These are phyloP conservation scores for Fusarium kyushuense DNA, from an alignment of 2,329 filamentous ascomycete species.

Conservation along the genomic window DNA sequence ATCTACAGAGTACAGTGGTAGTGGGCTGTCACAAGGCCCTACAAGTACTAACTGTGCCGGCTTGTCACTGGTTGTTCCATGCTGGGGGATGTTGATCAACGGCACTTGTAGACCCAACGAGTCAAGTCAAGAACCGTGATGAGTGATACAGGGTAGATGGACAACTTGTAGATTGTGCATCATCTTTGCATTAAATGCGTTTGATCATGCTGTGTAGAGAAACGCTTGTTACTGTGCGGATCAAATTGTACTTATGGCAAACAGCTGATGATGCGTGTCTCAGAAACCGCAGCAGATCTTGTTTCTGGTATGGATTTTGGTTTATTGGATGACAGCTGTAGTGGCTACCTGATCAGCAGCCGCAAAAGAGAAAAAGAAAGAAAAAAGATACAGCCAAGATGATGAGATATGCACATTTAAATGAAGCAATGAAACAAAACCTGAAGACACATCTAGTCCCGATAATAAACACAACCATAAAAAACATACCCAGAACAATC, in stretches of 20 bases:
- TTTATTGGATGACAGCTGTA: not conserved
- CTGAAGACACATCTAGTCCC: not conserved
- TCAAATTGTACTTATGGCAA: slow-evolving; percentile 2
- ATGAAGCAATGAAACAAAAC: not conserved
- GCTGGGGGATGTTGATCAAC: slow-evolving; percentile 8
- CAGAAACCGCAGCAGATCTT: slow-evolving; percentile 24
- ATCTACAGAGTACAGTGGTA: not conserved
- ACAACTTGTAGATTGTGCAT: slow-evolving; percentile 1
- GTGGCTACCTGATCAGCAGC: not conserved
- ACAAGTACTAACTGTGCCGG: not conserved
- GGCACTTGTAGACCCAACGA: slow-evolving; percentile 7
- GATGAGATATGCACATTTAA: not conserved
- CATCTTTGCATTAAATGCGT: not conserved
- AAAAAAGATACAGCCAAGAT: not conserved
- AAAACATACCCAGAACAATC: not conserved
- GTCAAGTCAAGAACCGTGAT: not conserved
- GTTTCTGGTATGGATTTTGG: not conserved
- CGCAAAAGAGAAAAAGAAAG: slow-evolving; percentile 5
- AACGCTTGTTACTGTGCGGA: not conserved
- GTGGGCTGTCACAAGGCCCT: not conserved
- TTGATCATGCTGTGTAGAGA: not conserved
- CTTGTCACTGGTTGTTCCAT: not conserved
- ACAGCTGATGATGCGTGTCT: slow-evolving; percentile 19
- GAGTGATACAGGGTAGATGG: slow-evolving; percentile 19
- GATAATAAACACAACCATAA: not conserved